phyloP scores from a whole-genome alignment of 495 filamentous ascomycete genomes.

The Peziza echinospora region DNA sequence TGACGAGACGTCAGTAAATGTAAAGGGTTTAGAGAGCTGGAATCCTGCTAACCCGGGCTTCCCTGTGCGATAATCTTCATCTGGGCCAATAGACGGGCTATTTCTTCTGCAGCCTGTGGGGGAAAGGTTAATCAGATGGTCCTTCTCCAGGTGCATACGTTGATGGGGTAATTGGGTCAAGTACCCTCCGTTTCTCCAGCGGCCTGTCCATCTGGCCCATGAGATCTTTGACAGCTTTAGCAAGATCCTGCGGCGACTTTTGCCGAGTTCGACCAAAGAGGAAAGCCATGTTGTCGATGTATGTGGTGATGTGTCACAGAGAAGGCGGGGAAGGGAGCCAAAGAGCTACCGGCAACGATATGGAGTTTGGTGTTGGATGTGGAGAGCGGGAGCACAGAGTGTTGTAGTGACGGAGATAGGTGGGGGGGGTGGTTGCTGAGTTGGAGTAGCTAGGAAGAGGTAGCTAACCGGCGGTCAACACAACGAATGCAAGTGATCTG shows the following conservation, averaged over 20 bases:
- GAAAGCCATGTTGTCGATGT: slow-evolving; percentile 54
- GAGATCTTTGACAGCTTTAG: slow-evolving; percentile 30
- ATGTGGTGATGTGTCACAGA: slow-evolving; percentile 1
- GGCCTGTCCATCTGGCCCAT: slow-evolving; percentile 28
- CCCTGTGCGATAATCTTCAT: slow-evolving; percentile 72
- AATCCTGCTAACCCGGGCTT: slow-evolving; percentile 40
- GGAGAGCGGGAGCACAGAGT: background rate
- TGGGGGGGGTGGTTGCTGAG: no score
- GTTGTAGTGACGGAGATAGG: background rate
- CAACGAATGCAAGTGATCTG: no score
- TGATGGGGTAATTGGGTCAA: background rate
- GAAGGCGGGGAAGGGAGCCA: background rate
- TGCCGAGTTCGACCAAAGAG: slow-evolving; percentile 53
- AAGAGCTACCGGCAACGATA: background rate
- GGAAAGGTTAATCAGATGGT: slow-evolving; percentile 10
- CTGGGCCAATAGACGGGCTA: slow-evolving; percentile 53
- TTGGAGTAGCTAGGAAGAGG: no score
- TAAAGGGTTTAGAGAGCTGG: background rate
- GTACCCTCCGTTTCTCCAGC: slow-evolving; percentile 26
- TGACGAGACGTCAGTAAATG: slow-evolving; percentile 1
- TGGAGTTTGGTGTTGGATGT: background rate
- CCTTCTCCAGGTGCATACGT: slow-evolving; percentile 1
- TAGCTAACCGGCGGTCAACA: no score
- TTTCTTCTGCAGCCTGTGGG: slow-evolving; percentile 44
- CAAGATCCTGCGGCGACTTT: slow-evolving; percentile 34